Conservation (phyloP, 495 filamentous ascomycete species). For the Lasiosphaeria ovina region DNA sequence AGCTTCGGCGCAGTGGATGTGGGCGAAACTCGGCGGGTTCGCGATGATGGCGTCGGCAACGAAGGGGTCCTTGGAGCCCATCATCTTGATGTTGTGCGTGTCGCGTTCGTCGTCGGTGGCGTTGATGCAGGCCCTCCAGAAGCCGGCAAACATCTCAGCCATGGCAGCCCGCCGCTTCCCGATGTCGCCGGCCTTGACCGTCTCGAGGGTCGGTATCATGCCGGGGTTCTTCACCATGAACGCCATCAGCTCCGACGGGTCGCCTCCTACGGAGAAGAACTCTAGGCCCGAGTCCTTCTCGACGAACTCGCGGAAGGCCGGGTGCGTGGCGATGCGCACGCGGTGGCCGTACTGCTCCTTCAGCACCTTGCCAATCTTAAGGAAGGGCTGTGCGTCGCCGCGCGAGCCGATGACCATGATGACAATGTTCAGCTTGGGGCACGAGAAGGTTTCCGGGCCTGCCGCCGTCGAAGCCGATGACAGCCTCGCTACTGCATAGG, state of each 20-base stretch:
- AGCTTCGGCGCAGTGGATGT: conserved; percentile 78
- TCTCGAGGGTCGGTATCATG: conserved; percentile 67
- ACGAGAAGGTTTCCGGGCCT: conserved; percentile 16
- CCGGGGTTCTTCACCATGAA: conserved; percentile 88
- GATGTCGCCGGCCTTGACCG: conserved; percentile 67
- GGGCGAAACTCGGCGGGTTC: conserved; percentile 79
- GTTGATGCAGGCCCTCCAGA: conserved; percentile 73
- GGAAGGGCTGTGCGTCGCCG: conserved; percentile 77
- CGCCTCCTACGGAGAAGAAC: conserved; percentile 77
- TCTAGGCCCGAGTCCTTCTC: conserved; percentile 64
- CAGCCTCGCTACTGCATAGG: conserved; percentile 19
- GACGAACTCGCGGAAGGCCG: conserved; percentile 66
- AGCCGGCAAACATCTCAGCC: conserved; percentile 69
- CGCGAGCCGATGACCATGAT: conserved; percentile 78
- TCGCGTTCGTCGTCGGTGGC: conserved; percentile 59
- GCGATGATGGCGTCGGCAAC: conserved; percentile 81
- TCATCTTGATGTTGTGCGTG: conserved; percentile 51
- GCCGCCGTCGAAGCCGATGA: conserved; percentile 20
- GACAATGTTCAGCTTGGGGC: conserved; percentile 67
- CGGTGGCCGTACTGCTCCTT: conserved; percentile 66
- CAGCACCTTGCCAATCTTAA: conserved; percentile 63
- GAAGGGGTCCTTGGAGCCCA: conserved; percentile 58
- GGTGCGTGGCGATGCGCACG: conserved; percentile 74
- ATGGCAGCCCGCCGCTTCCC: conserved; percentile 63
- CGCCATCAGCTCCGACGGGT: conserved; percentile 77